Conservation (phyloP, 192 early-diverging fungal genomes). For the Coemansia javaensis region DNA sequence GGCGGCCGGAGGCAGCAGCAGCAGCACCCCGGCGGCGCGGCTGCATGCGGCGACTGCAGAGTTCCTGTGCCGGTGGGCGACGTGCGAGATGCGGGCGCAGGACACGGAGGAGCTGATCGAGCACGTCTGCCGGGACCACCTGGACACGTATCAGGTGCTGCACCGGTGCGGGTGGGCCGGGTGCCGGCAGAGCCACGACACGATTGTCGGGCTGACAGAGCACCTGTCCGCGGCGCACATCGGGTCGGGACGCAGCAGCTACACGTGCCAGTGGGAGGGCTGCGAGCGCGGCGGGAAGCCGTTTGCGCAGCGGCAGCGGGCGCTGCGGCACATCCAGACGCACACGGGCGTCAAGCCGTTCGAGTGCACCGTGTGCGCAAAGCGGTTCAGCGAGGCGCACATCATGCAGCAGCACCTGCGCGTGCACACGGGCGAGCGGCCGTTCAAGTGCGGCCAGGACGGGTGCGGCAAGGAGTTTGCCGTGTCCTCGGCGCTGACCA, state of each 20-base stretch:
- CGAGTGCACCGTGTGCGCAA: conserved; percentile 67
- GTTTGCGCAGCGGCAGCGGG: conserved; percentile 66
- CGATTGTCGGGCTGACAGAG: conserved; percentile 37
- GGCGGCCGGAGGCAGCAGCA: background rate
- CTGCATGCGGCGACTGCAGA: conserved; percentile 6
- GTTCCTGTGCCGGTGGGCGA: conserved; percentile 58
- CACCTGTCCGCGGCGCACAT: conserved; percentile 43
- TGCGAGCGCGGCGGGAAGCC: conserved; percentile 60
- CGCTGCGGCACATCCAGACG: conserved; percentile 79
- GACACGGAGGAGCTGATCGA: conserved; percentile 55
- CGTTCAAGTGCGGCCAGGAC: conserved; percentile 60
- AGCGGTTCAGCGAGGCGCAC: conserved; percentile 74
- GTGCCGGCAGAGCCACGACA: conserved; percentile 45
- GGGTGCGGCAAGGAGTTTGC: conserved; percentile 66
- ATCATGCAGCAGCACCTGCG: conserved; percentile 76
- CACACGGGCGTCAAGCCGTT: conserved; percentile 82
- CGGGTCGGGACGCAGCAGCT: conserved; percentile 45
- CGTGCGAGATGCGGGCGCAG: conserved; percentile 51
- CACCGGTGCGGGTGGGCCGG: conserved; percentile 72
- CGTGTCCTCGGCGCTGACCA: conserved; percentile 63
- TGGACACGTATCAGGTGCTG: conserved; percentile 26
- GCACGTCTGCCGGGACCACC: conserved; percentile 61
- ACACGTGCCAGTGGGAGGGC: conserved; percentile 46
- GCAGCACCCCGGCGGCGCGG: background rate
- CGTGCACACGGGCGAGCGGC: conserved; percentile 73